These are phyloP conservation scores for Monosporascus sp. DNA, from an alignment of 2,329 filamentous ascomycete species.

Conservation along the genomic window DNA sequence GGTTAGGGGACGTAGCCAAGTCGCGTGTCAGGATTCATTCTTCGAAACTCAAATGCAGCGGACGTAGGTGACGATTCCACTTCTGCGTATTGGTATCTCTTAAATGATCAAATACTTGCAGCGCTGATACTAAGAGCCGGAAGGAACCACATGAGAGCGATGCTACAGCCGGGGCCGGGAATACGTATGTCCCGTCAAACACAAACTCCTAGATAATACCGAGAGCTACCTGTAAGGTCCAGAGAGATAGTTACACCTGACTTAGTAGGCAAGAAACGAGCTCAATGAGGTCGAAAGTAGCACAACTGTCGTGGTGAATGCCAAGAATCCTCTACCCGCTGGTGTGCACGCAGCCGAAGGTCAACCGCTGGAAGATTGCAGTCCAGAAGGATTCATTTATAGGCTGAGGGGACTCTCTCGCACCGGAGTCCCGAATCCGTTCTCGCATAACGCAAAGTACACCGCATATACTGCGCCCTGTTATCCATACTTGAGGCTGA, in stretches of 20 bases:
- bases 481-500: constrained; percentile 13
- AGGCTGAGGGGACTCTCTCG: constrained; percentile 6
- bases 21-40: constrained; percentile 13
- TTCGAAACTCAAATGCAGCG: constrained; percentile 14
- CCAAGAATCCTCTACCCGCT: background rate
- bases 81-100: too few relatives aligned
- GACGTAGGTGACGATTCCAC: constrained; percentile 3
- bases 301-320: background rate
- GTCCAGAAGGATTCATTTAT: constrained; percentile 12
- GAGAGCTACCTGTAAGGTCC: constrained; percentile 12
- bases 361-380: constrained; percentile 7
- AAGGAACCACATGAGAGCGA: constrained; percentile 4
- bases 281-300: background rate
- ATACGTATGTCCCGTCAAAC: constrained; percentile 10
- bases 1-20: constrained; percentile 9
- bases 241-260: constrained; percentile 2
- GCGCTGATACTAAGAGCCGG: too few relatives aligned
- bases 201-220: constrained; percentile 5
- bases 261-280: background rate
- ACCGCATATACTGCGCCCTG: background rate
- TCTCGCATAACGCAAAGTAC: background rate
- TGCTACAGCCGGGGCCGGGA: background rate
- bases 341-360: background rate
- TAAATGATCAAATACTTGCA: too few relatives aligned
- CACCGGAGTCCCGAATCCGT: background rate